A percentile compares a stretch with the other conserved stretches of the same genome.
Conservation (phyloP, 208 protist genomes). For the Naegleria lovaniensis region DNA sequence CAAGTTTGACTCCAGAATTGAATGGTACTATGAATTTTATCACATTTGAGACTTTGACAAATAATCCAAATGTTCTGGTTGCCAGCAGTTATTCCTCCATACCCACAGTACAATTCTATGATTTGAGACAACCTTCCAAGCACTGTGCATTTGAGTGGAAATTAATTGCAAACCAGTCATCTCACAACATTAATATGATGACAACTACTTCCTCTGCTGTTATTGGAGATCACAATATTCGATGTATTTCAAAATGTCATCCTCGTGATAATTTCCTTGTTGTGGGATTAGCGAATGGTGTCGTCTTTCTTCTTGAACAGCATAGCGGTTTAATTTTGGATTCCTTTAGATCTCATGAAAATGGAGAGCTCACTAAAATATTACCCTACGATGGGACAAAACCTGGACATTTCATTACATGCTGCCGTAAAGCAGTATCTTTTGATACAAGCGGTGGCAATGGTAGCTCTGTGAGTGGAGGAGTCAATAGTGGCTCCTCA, state of each 20-base stretch:
- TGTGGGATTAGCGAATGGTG: not conserved
- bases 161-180: not conserved
- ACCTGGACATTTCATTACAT: not conserved
- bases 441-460: not conserved
- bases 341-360: not conserved
- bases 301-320: not conserved
- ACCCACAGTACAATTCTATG: not conserved
- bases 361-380: not conserved
- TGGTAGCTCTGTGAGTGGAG: not conserved
- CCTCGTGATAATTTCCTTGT: not conserved
- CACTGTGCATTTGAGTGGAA: not conserved
- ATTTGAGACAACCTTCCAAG: not conserved
- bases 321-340: slow-evolving; percentile 7
- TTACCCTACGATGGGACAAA: not conserved
- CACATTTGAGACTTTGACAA: not conserved
- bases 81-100: not conserved
- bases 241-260: slow-evolving; percentile 11
- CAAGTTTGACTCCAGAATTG: not conserved
- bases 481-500: not conserved
- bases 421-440: not conserved
- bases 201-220: not conserved
- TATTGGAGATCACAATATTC: not conserved
- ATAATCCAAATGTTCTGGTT: not conserved
- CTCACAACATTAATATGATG: not conserved
- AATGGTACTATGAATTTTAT: not conserved